Conservation (phyloP, 2,329 filamentous ascomycete species). For the Colletotrichum theobromicola region DNA sequence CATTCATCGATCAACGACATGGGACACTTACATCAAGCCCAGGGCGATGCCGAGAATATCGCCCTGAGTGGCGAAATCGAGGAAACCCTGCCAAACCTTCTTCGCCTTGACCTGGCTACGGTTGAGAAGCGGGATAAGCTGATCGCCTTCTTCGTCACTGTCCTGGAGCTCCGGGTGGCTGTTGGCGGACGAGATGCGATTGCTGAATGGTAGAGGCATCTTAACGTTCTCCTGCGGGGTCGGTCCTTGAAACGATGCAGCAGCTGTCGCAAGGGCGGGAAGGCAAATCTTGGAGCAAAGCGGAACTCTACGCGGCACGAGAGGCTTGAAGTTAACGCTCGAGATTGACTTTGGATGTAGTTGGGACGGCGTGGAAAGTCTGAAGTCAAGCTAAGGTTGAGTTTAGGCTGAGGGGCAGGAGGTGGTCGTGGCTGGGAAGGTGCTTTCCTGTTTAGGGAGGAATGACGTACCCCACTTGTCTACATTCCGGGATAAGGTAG, state of each 20-base stretch:
- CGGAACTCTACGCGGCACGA: neutral
- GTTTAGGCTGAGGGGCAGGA: neutral
- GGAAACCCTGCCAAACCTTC: slow-evolving; percentile 66
- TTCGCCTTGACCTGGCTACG: slow-evolving; percentile 52
- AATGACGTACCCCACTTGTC: slow-evolving; percentile 18
- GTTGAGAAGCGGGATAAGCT: slow-evolving; percentile 43
- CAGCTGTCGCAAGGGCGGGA: neutral
- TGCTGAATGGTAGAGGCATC: slow-evolving; percentile 9
- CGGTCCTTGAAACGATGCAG: neutral
- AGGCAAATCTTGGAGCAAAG: neutral
- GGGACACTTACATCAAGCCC: slow-evolving; percentile 67
- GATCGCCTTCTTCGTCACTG: slow-evolving; percentile 38
- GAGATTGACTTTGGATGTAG: neutral
- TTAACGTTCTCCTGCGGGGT: neutral
- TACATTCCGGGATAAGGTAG: neutral
- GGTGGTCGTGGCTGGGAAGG: neutral
- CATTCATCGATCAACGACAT: neutral
- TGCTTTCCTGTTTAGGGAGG: slow-evolving; percentile 13
- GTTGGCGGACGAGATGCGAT: slow-evolving; percentile 7
- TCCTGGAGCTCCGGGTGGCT: slow-evolving; percentile 32
- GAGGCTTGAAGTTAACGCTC: neutral
- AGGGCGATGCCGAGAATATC: slow-evolving; percentile 80
- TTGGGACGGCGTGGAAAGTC: neutral
- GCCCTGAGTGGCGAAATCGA: slow-evolving; percentile 76
- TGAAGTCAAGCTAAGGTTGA: neutral